Evolutionary conservation across 495 filamentous ascomycete genomes (phyloP).

Genomic region (Echria macrotheca): DNA sequence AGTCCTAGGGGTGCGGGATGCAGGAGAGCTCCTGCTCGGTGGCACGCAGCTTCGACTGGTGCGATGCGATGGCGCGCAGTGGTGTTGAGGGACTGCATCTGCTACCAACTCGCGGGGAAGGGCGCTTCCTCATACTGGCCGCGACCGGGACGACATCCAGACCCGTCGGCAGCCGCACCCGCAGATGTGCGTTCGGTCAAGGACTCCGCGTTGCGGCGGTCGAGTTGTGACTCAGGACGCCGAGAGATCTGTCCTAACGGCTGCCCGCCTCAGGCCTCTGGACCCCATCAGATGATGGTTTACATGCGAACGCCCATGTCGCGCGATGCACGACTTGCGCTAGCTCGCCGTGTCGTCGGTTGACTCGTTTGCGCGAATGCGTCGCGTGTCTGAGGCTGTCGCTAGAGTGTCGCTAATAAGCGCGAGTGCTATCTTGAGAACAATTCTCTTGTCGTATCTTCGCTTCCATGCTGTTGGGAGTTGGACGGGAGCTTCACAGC

Average conservation of each 20-base stretch:
- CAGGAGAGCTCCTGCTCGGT: no score
- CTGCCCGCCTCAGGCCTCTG: background rate
- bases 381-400: no score
- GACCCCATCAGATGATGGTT: background rate
- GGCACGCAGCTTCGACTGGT: no score
- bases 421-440: constrained; percentile 10
- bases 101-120: no score
- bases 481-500: background rate
- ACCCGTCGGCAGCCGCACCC: background rate
- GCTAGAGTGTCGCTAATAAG: no score
- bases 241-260: background rate
- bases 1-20: background rate
- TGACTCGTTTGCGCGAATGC: no score
- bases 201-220: background rate
- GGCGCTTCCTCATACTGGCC: background rate
- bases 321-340: background rate
- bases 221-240: constrained; percentile 1
- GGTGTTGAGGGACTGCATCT: no score
- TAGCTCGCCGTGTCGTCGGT: no score
- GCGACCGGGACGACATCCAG: background rate
- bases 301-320: background rate
- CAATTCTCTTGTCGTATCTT: background rate
- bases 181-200: background rate
- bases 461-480: constrained; percentile 14
- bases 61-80: no score